Base-by-base conservation (phyloP, 2,329 filamentous ascomycete species). In the Fusarium odoratissimum region DNA sequence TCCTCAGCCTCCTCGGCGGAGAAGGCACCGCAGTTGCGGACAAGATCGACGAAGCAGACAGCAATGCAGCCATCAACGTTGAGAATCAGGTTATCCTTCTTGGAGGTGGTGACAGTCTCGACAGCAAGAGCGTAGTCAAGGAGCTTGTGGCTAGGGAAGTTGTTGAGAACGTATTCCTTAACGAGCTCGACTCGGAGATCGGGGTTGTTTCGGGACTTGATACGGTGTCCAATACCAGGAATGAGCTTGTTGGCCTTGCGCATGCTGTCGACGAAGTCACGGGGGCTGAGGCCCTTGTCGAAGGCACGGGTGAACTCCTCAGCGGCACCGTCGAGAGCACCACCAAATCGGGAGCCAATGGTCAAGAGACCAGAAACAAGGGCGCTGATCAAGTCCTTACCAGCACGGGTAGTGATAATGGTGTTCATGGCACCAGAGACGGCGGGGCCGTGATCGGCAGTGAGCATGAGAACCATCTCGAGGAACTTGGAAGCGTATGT, bases 401-500 rank as follows among this genome's bases (percentile, higher is more conserved):
- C 96, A 73, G 96, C 96, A 93, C 96, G 94, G 68, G 96, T 99
- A 73, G 96, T 99, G 84, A 99, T 98, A 84, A 99, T 99, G 83
- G 96, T 99, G 92, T 99, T 99, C 96, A 99, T 99, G 84, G 96
- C 96, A 90, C 96, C 96, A 79, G 96, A 99, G 79, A 99, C 96
- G 79, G 96, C 96, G 60, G 96, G 96, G 86, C 96, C 96, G 91
- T 99, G 96, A 82, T 99, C 96, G 79, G 96, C 96, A 82, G 96
- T 99, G 82, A 99, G 91, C 96, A 99, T 99, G 84, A 99, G 95
- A 76, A 99, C 96, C 96, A 99, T 99, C 90, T 99, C 96, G 78
- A 99, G 87, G 90, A 99, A 99, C 87, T 97, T 97, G 90, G 94
- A 97, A 81, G 96, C 96, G 83, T 98, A 98, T 81, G 92, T 88